These are phyloP conservation scores for Oenanthe sinensis DNA, from an alignment of 129 eudicot genomes.

Conservation along the genomic window DNA sequence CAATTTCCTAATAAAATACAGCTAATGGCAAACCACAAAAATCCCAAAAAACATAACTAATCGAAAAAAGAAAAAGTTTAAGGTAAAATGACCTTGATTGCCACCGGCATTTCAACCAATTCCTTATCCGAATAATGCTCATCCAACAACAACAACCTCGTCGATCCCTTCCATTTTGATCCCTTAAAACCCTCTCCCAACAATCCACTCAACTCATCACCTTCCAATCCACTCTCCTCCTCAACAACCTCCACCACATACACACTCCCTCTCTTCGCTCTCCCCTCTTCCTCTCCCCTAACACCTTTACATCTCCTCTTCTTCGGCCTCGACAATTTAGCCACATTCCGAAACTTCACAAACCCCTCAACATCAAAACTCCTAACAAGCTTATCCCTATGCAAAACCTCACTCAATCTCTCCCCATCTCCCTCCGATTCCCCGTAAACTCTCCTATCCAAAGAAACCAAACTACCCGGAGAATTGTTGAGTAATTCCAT, in stretches of 20 bases:
- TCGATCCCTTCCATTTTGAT: slow-evolving; percentile 69
- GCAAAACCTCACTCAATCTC: slow-evolving; percentile 29
- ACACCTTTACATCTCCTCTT: slow-evolving; percentile 30
- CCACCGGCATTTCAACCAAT: slow-evolving; percentile 70
- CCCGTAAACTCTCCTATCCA: slow-evolving; percentile 57
- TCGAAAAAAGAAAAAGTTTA: background rate
- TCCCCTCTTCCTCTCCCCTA: slow-evolving; percentile 14
- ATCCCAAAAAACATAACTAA: background rate
- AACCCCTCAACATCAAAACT: slow-evolving; percentile 38
- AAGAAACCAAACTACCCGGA: slow-evolving; percentile 8
- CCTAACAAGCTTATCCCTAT: slow-evolving; percentile 40
- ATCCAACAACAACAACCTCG: slow-evolving; percentile 83
- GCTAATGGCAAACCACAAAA: background rate
- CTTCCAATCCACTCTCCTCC: slow-evolving; percentile 21
- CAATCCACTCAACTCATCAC: slow-evolving; percentile 53
- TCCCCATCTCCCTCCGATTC: slow-evolving; percentile 76
- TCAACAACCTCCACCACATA: slow-evolving; percentile 47
- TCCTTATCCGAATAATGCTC: slow-evolving; percentile 39
- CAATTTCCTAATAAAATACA: background rate
- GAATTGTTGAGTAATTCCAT: background rate
- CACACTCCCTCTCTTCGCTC: slow-evolving; percentile 23
- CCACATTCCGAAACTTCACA: slow-evolving; percentile 70
- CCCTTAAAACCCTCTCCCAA: slow-evolving; percentile 51
- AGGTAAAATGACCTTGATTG: slow-evolving; percentile 56
- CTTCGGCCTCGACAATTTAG: slow-evolving; percentile 67